Conservation (phyloP, 106 monocot genomes). For the Phalaenopsis aphrodite region DNA sequence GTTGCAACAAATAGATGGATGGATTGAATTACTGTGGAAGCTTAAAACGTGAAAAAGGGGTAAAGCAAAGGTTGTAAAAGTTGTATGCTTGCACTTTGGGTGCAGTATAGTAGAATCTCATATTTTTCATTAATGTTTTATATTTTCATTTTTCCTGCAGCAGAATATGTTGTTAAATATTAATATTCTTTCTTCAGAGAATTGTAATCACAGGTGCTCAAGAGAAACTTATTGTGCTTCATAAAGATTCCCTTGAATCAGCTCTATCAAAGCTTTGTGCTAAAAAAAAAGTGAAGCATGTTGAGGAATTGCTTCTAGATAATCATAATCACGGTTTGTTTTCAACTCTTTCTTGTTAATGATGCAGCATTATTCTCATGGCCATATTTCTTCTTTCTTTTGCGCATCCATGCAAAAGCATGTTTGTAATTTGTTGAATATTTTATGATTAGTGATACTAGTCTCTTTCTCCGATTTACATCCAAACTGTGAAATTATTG, state of each 20-base stretch:
- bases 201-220: constrained; percentile 36
- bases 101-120: background rate
- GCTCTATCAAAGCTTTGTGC: constrained; percentile 49
- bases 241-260: constrained; percentile 41
- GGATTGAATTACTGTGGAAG: background rate
- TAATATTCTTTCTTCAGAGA: constrained; percentile 29
- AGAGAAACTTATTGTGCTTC: constrained; percentile 62
- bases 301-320: constrained; percentile 51
- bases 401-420: background rate
- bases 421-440: background rate
- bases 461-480: background rate
- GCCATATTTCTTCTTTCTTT: background rate
- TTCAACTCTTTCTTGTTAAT: background rate
- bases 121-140: background rate
- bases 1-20: background rate
- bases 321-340: constrained; percentile 33
- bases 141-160: background rate
- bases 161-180: background rate
- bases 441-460: background rate
- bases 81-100: background rate
- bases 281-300: constrained; percentile 29
- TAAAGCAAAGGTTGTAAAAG: background rate
- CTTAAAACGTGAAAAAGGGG: background rate
- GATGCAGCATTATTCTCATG: background rate
- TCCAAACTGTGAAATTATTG: background rate